Conservation (phyloP, 495 filamentous ascomycete genomes). For the Bryoglossum gracile region DNA sequence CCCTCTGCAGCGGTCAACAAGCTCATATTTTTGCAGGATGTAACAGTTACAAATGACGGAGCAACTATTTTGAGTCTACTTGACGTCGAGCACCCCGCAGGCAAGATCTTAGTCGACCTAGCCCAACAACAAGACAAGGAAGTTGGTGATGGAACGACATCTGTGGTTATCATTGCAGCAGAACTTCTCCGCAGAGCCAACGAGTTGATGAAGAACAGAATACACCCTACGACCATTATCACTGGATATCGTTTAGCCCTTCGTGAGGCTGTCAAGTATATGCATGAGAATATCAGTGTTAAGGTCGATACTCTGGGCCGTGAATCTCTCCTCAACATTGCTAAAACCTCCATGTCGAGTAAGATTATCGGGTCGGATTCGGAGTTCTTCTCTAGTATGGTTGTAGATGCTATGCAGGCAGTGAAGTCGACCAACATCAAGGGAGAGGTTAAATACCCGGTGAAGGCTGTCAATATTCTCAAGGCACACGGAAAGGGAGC, state of each 20-base stretch:
- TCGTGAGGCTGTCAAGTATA: conserved; percentile 94
- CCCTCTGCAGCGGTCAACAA: conserved; percentile 5
- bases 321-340: conserved; percentile 88
- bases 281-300: conserved; percentile 94
- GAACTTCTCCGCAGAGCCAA: conserved; percentile 92
- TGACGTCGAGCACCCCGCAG: conserved; percentile 95
- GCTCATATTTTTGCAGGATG: conserved; percentile 58
- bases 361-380: conserved; percentile 97
- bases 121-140: conserved; percentile 99
- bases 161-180: conserved; percentile 93
- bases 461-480: conserved; percentile 97
- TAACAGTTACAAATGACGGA: conserved; percentile 98
- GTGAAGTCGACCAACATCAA: conserved; percentile 90
- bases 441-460: conserved; percentile 89
- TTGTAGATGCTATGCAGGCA: conserved; percentile 91
- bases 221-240: conserved; percentile 99
- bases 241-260: conserved; percentile 94
- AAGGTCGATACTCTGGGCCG: conserved; percentile 87
- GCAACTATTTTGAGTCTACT: conserved; percentile 92
- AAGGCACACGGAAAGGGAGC: conserved; percentile 96
- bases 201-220: conserved; percentile 98
- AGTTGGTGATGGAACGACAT: conserved; percentile 96
- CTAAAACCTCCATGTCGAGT: conserved; percentile 98
- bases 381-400: conserved; percentile 96
- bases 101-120: conserved; percentile 96